Conservation (phyloP, 306 rosid genomes). For the Abrus pulchellus region DNA sequence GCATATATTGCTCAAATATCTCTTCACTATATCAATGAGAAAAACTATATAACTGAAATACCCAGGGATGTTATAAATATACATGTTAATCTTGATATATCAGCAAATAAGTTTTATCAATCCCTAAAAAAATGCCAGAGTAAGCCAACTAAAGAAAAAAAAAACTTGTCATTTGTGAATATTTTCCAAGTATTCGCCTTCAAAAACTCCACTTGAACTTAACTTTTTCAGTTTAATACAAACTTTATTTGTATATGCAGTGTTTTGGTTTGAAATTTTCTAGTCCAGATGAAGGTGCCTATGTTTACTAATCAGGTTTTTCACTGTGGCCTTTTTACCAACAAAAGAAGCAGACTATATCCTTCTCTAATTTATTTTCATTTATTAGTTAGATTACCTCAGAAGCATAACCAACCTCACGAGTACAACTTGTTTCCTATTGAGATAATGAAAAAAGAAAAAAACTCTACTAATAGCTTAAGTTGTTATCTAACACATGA, state of each 20-base stretch:
- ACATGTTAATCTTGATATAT: background rate
- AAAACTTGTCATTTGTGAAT: background rate
- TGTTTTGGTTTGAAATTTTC: background rate
- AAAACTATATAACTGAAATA: background rate
- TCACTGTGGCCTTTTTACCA: background rate
- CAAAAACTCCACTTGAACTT: background rate
- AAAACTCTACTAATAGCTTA: background rate
- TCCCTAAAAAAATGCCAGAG: background rate
- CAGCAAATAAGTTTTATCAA: background rate
- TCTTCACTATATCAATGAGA: background rate
- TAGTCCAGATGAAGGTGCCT: background rate
- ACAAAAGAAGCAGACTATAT: background rate
- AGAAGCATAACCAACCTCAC: background rate
- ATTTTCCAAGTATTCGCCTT: background rate
- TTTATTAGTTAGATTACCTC: background rate
- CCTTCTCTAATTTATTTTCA: background rate
- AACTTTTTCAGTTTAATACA: background rate
- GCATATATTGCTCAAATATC: conserved; percentile 5
- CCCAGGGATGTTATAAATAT: background rate
- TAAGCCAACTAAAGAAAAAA: background rate
- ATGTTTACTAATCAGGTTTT: background rate
- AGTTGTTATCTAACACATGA: background rate
- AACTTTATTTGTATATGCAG: background rate
- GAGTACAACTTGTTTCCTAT: background rate
- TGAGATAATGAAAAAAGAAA: background rate